Evolutionary conservation across 2,329 filamentous ascomycete species (phyloP).

Genomic region (Cercospora nicotianae): DNA sequence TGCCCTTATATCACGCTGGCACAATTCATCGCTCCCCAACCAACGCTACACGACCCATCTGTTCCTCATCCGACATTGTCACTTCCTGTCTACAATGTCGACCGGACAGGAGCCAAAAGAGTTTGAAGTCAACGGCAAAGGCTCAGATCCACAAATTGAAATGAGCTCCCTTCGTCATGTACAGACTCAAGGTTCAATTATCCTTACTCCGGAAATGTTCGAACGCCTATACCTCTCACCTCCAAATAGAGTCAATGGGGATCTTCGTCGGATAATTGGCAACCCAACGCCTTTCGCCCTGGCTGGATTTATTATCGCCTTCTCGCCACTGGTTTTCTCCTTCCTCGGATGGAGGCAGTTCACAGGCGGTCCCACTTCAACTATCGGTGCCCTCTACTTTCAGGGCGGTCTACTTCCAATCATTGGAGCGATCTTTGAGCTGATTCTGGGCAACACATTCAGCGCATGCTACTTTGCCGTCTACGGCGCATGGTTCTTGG

Average conservation of each 20-base stretch:
- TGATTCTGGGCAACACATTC: not conserved
- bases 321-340: not conserved
- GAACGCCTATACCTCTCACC: not conserved
- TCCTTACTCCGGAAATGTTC: slow-evolving; percentile 3
- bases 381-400: not conserved
- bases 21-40: not conserved
- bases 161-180: not conserved
- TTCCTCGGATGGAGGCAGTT: not conserved
- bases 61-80: not conserved
- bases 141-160: not conserved
- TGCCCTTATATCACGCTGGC: not conserved
- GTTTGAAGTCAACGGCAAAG: not conserved
- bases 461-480: not conserved
- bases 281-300: not conserved
- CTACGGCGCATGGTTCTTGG: not conserved
- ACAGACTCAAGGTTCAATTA: not conserved
- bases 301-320: not conserved
- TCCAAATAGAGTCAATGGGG: not conserved
- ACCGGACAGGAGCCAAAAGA: not conserved
- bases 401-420: not conserved
- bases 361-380: not conserved
- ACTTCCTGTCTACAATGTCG: not conserved
- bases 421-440: not conserved
- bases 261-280: not conserved
- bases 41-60: not conserved